Percentiles rank a stretch among this genome's conserved stretches.
These are phyloP conservation scores for Eragrostis nindensis DNA, from an alignment of 176 grass and related monocot species.

Conservation along the genomic window DNA sequence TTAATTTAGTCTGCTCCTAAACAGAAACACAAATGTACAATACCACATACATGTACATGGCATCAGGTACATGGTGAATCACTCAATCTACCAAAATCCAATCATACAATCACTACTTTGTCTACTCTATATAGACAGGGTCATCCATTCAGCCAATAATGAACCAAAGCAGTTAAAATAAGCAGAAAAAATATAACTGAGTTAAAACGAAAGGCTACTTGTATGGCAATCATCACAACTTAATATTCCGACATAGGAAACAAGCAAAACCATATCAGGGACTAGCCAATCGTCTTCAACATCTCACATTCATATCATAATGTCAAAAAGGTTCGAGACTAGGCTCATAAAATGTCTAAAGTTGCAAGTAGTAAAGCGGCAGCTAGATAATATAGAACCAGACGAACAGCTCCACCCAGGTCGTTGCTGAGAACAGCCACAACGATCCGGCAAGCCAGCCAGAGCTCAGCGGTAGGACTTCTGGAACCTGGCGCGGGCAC, in stretches of 20 bases:
- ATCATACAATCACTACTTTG: too few species aligned
- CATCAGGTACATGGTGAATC: too few species aligned
- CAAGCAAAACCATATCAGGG: neutral
- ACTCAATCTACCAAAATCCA: too few species aligned
- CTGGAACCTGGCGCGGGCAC: slow-evolving; percentile 78
- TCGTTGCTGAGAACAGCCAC: neutral
- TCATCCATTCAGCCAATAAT: too few species aligned
- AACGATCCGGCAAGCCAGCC: neutral
- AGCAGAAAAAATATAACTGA: too few species aligned
- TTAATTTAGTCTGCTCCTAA: too few species aligned
- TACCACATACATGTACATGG: too few species aligned
- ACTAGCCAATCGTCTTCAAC: neutral
- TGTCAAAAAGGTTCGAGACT: neutral
- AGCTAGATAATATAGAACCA: neutral
- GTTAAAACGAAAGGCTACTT: too few species aligned
- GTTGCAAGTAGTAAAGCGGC: neutral
- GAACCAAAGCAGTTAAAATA: too few species aligned
- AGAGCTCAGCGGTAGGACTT: slow-evolving; percentile 40
- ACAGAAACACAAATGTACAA: too few species aligned
- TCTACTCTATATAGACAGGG: too few species aligned
- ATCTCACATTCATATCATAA: slow-evolving; percentile 8
- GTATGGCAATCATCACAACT: too few species aligned
- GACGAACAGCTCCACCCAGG: neutral
- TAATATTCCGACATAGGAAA: neutral
- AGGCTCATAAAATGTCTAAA: neutral